phyloP scores from a whole-genome alignment of 768 basidiomycete species.

The Hirschioporus abietinus region DNA sequence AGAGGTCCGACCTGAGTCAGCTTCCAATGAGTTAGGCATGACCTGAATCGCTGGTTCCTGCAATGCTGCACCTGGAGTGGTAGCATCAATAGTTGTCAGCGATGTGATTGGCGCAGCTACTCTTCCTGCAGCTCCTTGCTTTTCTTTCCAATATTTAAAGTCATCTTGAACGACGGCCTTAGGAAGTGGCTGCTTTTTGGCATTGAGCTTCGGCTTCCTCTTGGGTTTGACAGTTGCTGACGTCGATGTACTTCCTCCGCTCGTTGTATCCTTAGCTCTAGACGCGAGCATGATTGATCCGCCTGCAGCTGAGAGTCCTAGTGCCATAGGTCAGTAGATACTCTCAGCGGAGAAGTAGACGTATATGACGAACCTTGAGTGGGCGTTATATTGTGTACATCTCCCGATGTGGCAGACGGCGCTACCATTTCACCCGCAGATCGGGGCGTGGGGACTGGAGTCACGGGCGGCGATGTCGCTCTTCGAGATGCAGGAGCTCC shows the following conservation, averaged over 20 bases:
- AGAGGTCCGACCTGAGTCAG: background rate
- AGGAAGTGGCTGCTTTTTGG: background rate
- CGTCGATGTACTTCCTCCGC: background rate
- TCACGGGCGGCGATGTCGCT: too few relatives aligned
- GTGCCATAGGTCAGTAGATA: background rate
- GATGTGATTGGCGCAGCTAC: background rate
- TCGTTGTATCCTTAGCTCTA: background rate
- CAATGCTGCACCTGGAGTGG: too few relatives aligned
- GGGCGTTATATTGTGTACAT: background rate
- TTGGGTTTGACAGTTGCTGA: background rate
- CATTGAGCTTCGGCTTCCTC: background rate
- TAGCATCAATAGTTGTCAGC: too few relatives aligned
- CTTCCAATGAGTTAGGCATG: background rate
- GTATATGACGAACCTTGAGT: background rate
- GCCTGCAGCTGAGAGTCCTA: too few relatives aligned
- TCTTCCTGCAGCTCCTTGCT: background rate
- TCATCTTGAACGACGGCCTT: background rate
- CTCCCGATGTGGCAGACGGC: background rate
- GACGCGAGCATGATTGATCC: too few relatives aligned
- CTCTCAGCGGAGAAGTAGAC: background rate
- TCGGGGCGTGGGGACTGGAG: background rate
- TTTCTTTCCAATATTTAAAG: background rate
- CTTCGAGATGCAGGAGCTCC: too few relatives aligned
- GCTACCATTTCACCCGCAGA: background rate
- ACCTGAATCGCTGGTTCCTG: too few relatives aligned